phyloP scores from a whole-genome alignment of 257 asterid genomes.

The Linderniella brevidens region DNA sequence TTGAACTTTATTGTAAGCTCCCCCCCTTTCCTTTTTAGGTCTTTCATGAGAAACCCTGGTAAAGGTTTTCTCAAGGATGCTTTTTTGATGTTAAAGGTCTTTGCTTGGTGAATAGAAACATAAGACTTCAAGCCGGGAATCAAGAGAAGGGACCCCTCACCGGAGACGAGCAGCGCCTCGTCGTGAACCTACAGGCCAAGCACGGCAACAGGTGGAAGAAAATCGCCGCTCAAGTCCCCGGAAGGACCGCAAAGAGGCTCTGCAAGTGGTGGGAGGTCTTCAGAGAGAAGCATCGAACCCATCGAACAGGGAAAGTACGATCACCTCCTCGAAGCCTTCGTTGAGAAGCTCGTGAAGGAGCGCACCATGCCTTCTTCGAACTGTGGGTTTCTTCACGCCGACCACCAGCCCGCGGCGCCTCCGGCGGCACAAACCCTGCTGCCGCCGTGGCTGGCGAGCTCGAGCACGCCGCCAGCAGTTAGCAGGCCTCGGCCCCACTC shows the following conservation, averaged over 20 bases:
- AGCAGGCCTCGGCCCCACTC: constrained; percentile 25
- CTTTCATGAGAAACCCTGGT: no score
- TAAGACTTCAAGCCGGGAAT: constrained; percentile 42
- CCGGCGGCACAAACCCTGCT: constrained; percentile 21
- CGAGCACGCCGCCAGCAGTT: constrained; percentile 16
- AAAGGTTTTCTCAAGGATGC: no score
- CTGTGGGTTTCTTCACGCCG: constrained; percentile 26
- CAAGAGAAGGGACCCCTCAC: constrained; percentile 51
- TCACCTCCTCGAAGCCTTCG: constrained; percentile 36
- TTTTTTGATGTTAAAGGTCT: no score
- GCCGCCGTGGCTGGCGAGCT: constrained; percentile 68
- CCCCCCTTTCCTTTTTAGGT: no score
- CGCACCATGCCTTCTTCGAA: constrained; percentile 42
- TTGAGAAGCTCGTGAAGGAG: constrained; percentile 42
- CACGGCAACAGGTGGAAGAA: constrained; percentile 75
- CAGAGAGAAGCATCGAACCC: constrained; percentile 20
- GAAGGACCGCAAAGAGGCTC: constrained; percentile 51
- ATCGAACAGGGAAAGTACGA: constrained; percentile 47
- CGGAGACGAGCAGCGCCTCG: constrained; percentile 41
- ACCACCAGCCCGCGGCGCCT: constrained; percentile 21
- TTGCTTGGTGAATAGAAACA: no score
- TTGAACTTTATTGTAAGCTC: constrained; percentile 18
- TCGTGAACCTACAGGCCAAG: constrained; percentile 37
- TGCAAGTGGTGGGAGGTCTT: constrained; percentile 73
- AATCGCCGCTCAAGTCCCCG: constrained; percentile 59